Conservation (phyloP, 2,329 filamentous ascomycete genomes). For the Aspergillus proliferans region DNA sequence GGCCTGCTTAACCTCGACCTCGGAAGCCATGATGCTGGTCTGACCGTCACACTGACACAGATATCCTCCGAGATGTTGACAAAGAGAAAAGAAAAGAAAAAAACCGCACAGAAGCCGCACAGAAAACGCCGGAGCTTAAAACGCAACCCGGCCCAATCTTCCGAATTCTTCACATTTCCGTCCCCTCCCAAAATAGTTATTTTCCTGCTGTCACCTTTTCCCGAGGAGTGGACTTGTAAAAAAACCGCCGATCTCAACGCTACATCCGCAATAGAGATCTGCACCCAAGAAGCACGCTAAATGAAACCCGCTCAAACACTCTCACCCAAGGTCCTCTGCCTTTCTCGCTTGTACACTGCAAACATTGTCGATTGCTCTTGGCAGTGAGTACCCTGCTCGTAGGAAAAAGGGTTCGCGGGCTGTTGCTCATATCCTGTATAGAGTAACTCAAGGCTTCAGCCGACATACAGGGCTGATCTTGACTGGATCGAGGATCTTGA, state of each 20-base stretch:
- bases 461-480: constrained; percentile 1
- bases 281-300: not conserved
- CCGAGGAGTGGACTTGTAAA: not conserved
- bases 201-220: not conserved
- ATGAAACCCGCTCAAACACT: constrained; percentile 24
- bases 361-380: too few relatives aligned
- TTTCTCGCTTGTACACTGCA: too few relatives aligned
- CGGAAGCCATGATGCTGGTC: too few relatives aligned
- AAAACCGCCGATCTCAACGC: not conserved
- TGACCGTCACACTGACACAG: too few relatives aligned
- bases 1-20: too few relatives aligned
- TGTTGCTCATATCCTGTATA: not conserved
- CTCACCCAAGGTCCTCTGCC: constrained; percentile 21
- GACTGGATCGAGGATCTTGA: not conserved
- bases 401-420: not conserved
- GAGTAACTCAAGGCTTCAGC: constrained; percentile 7
- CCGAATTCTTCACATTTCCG: too few relatives aligned
- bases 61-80: not conserved
- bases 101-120: too few relatives aligned
- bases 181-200: not conserved
- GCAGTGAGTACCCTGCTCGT: too few relatives aligned
- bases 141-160: too few relatives aligned
- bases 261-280: not conserved
- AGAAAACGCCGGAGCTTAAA: too few relatives aligned
- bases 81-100: too few relatives aligned